Conservation (phyloP, 805 yeast species). For the Nakazawaea peltata region DNA sequence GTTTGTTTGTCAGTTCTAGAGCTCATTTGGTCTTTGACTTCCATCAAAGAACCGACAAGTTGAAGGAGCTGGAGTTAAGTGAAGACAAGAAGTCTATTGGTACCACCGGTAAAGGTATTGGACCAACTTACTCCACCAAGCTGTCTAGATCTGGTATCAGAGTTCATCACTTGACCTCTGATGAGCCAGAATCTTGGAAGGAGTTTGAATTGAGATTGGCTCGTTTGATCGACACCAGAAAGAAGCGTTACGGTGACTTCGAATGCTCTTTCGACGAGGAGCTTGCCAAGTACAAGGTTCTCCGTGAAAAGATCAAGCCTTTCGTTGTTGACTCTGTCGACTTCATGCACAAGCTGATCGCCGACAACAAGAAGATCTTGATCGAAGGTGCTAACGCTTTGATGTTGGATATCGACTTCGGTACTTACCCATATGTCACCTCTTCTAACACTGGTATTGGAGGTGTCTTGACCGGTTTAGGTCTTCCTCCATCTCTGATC, state of each 20-base stretch:
- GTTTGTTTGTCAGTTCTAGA: conserved; percentile 84
- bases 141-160: conserved; percentile 95
- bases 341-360: conserved; percentile 72
- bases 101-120: conserved; percentile 98
- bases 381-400: conserved; percentile 98
- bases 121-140: conserved; percentile 96
- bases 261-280: conserved; percentile 82
- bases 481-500: conserved; percentile 85
- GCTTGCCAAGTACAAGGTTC: conserved; percentile 65
- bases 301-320: conserved; percentile 71
- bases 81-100: conserved; percentile 82
- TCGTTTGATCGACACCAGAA: conserved; percentile 73
- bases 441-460: conserved; percentile 95
- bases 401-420: conserved; percentile 95
- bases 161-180: conserved; percentile 89
- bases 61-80: conserved; percentile 87
- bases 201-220: conserved; percentile 75
- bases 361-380: conserved; percentile 73
- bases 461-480: conserved; percentile 95
- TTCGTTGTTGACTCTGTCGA: conserved; percentile 90
- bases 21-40: conserved; percentile 96
- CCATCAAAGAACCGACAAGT: conserved; percentile 94
- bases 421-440: conserved; percentile 96
- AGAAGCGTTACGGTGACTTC: conserved; percentile 87
- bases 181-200: conserved; percentile 87